phyloP scores from a whole-genome alignment of 2,329 filamentous ascomycete species.

The Nothophaeocryptopus gaeumannii region DNA sequence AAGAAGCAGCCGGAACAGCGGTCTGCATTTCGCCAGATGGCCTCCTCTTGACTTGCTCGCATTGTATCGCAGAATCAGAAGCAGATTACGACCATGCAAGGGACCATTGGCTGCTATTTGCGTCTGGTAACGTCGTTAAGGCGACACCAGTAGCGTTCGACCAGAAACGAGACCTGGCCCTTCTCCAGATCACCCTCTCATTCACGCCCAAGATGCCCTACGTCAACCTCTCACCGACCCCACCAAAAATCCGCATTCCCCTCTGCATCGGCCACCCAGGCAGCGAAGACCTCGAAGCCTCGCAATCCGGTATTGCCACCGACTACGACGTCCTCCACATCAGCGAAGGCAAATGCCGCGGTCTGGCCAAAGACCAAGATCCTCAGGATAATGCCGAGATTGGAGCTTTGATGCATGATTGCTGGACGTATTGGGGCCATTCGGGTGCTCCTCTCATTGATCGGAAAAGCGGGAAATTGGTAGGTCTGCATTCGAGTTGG shows the following conservation, averaged over 20 bases:
- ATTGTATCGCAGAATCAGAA: slow-evolving; percentile 48
- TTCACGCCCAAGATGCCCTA: slow-evolving; percentile 21
- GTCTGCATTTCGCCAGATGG: slow-evolving; percentile 48
- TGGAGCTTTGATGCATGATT: slow-evolving; percentile 52
- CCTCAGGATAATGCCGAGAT: slow-evolving; percentile 53
- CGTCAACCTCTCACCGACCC: slow-evolving; percentile 8
- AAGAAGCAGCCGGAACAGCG: slow-evolving; percentile 51
- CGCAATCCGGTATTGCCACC: slow-evolving; percentile 36
- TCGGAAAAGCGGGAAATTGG: slow-evolving; percentile 38
- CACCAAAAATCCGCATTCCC: slow-evolving; percentile 17
- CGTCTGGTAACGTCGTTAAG: slow-evolving; percentile 40
- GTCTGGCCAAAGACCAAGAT: slow-evolving; percentile 41
- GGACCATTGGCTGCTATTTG: slow-evolving; percentile 44
- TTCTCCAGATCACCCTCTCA: slow-evolving; percentile 42
- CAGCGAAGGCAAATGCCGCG: slow-evolving; percentile 45
- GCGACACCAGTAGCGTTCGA: slow-evolving; percentile 46
- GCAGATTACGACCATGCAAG: slow-evolving; percentile 35
- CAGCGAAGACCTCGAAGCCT: slow-evolving; percentile 46
- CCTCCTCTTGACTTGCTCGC: slow-evolving; percentile 51
- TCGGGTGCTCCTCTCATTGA: slow-evolving; percentile 52
- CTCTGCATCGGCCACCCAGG: slow-evolving; percentile 45
- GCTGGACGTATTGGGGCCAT: slow-evolving; percentile 59
- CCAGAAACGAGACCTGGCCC: slow-evolving; percentile 45
- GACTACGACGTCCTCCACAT: slow-evolving; percentile 50
- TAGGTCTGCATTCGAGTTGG: slow-evolving; percentile 56